Conservation (phyloP, 768 basidiomycete species). For the Boletus sensibilis region DNA sequence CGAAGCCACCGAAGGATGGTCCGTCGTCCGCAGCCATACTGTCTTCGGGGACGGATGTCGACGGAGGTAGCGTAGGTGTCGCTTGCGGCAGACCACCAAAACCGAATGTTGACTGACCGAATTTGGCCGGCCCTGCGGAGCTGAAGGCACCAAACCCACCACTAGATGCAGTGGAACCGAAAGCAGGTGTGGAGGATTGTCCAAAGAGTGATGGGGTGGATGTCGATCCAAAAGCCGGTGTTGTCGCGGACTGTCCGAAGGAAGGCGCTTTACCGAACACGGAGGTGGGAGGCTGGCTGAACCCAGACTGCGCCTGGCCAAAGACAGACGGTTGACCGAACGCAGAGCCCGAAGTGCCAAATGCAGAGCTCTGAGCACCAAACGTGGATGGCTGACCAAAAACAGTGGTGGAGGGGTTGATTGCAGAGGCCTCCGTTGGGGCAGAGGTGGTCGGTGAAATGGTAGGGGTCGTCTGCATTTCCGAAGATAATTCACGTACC, state of each 20-base stretch:
- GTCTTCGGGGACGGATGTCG: constrained; percentile 23
- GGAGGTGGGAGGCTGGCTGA: constrained; percentile 20
- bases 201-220: constrained; percentile 21
- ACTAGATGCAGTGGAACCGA: constrained; percentile 21
- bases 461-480: constrained; percentile 31
- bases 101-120: constrained; percentile 31
- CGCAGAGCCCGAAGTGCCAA: constrained; percentile 16
- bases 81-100: constrained; percentile 15
- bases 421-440: constrained; percentile 24
- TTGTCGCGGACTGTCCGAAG: constrained; percentile 18
- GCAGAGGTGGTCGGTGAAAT: constrained; percentile 19
- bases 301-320: constrained; percentile 15
- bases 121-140: constrained; percentile 31
- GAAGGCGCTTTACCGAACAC: constrained; percentile 26
- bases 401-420: constrained; percentile 31
- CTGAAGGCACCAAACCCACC: constrained; percentile 35
- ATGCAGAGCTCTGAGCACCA: constrained; percentile 20
- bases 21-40: constrained; percentile 35
- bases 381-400: constrained; percentile 37
- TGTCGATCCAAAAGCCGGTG: constrained; percentile 15
- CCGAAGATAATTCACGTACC: constrained; percentile 29
- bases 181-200: constrained; percentile 17
- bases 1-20: constrained; percentile 33
- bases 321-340: constrained; percentile 36
- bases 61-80: neutral